Evolutionary conservation across 805 yeast genomes (phyloP).

Genomic region (Lachancea nothofagi): DNA sequence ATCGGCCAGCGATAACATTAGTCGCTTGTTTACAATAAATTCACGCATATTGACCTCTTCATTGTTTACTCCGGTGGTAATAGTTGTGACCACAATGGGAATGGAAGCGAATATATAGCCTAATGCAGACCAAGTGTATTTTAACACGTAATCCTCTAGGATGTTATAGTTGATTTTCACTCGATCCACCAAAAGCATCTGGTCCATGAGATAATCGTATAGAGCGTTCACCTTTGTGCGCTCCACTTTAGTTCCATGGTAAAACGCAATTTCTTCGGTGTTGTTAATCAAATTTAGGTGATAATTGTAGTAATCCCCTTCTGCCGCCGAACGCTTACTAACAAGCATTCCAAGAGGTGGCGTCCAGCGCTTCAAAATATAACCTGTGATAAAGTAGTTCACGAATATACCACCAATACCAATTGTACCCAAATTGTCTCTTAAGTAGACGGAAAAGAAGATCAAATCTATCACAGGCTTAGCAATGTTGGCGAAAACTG

Average conservation of each 20-base stretch:
- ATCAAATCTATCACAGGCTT: constrained; percentile 85
- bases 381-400: constrained; percentile 77
- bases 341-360: constrained; percentile 82
- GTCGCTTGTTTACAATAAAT: constrained; percentile 83
- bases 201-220: constrained; percentile 52
- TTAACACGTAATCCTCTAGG: constrained; percentile 79
- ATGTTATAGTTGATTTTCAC: constrained; percentile 63
- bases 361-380: constrained; percentile 61
- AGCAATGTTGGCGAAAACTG: constrained; percentile 82
- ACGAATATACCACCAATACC: constrained; percentile 77
- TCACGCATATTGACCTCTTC: constrained; percentile 70
- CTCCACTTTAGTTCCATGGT: constrained; percentile 81
- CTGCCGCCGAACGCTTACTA: constrained; percentile 67
- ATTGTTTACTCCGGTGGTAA: constrained; percentile 30
- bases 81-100: constrained; percentile 67
- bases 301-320: constrained; percentile 83
- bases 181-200: constrained; percentile 49
- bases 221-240: constrained; percentile 56
- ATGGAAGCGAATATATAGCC: constrained; percentile 89
- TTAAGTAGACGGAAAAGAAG: constrained; percentile 74
- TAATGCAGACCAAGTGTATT: constrained; percentile 91
- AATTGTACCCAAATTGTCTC: constrained; percentile 81
- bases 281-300: constrained; percentile 81
- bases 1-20: constrained; percentile 87
- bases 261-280: constrained; percentile 90